Evolutionary conservation across 1,139 yeast species (phyloP), one percentile per base, ranked within the genome.

Genomic region (Candida smagusa): DNA sequence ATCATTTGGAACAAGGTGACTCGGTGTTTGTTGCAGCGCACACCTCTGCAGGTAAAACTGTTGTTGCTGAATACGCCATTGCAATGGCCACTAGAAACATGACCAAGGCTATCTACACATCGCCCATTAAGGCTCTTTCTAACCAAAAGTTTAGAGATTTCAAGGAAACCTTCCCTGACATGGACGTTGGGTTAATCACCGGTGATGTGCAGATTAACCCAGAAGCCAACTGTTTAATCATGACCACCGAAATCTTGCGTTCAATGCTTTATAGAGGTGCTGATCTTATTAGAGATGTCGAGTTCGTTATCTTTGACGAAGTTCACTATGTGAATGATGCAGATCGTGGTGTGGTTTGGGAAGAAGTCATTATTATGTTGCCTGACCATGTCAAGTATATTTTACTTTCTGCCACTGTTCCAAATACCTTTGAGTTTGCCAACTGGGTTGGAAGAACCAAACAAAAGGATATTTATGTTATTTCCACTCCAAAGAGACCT

Each of bases 291-390:
- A 76, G 98, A 59, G 99, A 92, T 63, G 97, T 94, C 21, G 97
- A 92, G 45, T 92, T 92, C 74, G 97, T 92, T 19, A 87, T 92
- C 32, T 92, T 92, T 56, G 99, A 92, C 63, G 99, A 92, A 61
- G 97, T 92, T 3, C 99, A 92, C 63, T 92, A 92, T 57, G 96
- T 92, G 54, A 89, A 92, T 54, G 99, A 92, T 65, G 85, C 87
- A 41, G 96, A 89, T 54, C 78, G 99, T 59, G 99, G 99, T 56
- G 98, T 92, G 25, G 99, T 92, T 6, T 92, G 99, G 99, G 99
- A 92, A 63, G 99, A 92, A 60, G 96, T 94, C 7, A 92, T 92
- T 44, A 92, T 92, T 48, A 81, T 92, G 88, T 70, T 92, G 32
- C 99, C 99, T 1, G 97, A 90, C 47, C 95, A 90, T 60, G 95